Evolutionary conservation across 2,329 filamentous ascomycete species (phyloP), one percentile per base, ranked within the genome.

Genomic region (Colletotrichum sp.): DNA sequence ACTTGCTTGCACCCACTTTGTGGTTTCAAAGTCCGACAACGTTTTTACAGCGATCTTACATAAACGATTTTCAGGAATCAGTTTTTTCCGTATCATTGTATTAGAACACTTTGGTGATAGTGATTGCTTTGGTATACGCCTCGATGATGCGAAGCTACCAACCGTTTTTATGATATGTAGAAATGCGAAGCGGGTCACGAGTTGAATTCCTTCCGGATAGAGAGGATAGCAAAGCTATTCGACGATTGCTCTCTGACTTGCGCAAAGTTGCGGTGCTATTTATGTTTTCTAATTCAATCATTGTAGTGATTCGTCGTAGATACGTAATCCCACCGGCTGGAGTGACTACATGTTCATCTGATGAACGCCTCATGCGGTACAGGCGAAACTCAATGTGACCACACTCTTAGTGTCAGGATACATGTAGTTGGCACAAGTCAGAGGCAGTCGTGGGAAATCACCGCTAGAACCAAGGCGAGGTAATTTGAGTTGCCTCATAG

Each of bases 381-480:
- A 52, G 16, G 16, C n/a, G 44, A 52, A 52, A 52, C 44, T 52
- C 44, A 52, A 52, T 52, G 44, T 13, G 12, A 21, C 44, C 10
- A 21, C 44, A 52, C 12, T 52, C 44, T 21, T 52, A 13, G 6
- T 24, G 10, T 5, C 1, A 24, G 44, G 0, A 8, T 21, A 52
- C 44, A 13, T 8, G n/a, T 52, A 6, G 16, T 1, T n/a, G 10
- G n/a, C n/a, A n/a, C n/a, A 52, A 13, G 10, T 13, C 44, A 21
- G 44, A 24, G 12, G 12, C 44, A 10, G 1, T 0, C 13, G 44
- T 13, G 1, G 44, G 44, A 8, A 52, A 21, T 13, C 44, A 21
- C 44, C 16, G 44, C 44, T 2, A 24, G n/a, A 21, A 52, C 1
- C 10, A 8, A 8, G 6, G 0, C 6, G 0, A 52, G 10, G 1